Evolutionary conservation across 73 alveolate species (phyloP), one percentile per base, ranked within the genome.

Genomic region (Tetrahymena malaccensis): DNA sequence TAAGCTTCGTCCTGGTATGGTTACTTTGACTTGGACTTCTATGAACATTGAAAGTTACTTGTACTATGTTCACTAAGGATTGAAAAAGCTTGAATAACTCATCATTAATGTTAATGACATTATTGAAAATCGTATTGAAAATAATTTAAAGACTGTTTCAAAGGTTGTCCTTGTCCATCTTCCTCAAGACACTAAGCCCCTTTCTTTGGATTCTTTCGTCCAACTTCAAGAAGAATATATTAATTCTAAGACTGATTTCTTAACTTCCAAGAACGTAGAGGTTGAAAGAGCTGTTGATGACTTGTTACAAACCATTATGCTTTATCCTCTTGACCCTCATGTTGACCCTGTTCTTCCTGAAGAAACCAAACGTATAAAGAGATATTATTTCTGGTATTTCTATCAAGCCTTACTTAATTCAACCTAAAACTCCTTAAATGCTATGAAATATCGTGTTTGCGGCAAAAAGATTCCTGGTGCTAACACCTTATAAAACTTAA

Each of bases 221-320:
- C 99, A 99, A 94, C 98, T 99, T 97, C 99, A 99, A 96, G 99
- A 99, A 96, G 99, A 98, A 25, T 98, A 98, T 96, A 99, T 99
- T 70, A 98, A 98, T 96, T 98, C 97, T 98, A 98, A 96, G 84
- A 99, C 99, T 56, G 99, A 98, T 94, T 98, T 98, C 89, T 97
- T 99, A 94, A 99, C 98, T 97, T 97, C 99, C 95, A 99, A 99
- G 98, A 99, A 99, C 94, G 96, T 98, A 34, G 99, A 99, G 97
- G 99, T 99, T 55, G 99, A 99, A 97, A 98, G 99, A 93, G 99
- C 99, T 8, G 99, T 99, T 83, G 99, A 99, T 94, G 99, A 99
- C 98, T 98, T 99, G 96, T 98, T 99, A 94, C 98, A 98, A 94
- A 98, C 99, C 85, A 99, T 99, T 94, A 98, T 99, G 97, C 98